Evolutionary conservation across 1,284 basidiomycete genomes (phyloP), one percentile per base, ranked within the genome.

Genomic region (Fomitopsis pinicola): DNA sequence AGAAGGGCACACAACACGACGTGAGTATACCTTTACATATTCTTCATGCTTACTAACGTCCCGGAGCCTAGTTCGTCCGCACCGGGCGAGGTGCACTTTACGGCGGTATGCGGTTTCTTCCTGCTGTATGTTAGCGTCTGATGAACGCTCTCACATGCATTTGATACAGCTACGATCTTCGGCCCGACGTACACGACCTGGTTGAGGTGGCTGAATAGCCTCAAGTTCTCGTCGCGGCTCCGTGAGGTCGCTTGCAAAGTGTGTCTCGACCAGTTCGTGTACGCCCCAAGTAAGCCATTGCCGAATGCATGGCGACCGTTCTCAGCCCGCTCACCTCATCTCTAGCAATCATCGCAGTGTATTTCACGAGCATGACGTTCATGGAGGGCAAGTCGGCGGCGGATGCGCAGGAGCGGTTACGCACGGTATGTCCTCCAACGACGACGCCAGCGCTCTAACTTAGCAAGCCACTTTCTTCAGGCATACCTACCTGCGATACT

Each of bases 341-440:
- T 55, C 3, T 61, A 89, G 88, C 80, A 42, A 83, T 82, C 8
- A 84, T 92, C 28, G 82, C 80, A 19, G 83, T 86, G 67, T 92
- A 92, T 77, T 92, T 90, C 69, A 81, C 84, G 10, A 81, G 83
- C 0, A 90, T 92, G 87, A 85, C 87, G 44, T 69, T 88, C 46
- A 68, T 92, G 42, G 91, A 93, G 69, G 89, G 89, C 35, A 85
- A 88, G 66, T 80, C 78, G 45, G 42, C 84, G 0, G 64, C 78
- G 4, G 86, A 85, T 60, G 87, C 84, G 0, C 64, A 77, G 40
- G 78, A 81, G 22, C 78, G 87, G 46, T 80, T 92, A 45, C 73
- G 76, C 55, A 76, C 82, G 26, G 88, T 86, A 61, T 57, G 81
- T 71, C 22, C 46, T 8, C 9, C 19, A 5, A 12, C 46, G 22